A percentile compares a stretch with the other conserved stretches of the same genome.
Evolutionary conservation across 2,329 filamentous ascomycete species (phyloP).

Genomic region (Cryphonectria radicalis): DNA sequence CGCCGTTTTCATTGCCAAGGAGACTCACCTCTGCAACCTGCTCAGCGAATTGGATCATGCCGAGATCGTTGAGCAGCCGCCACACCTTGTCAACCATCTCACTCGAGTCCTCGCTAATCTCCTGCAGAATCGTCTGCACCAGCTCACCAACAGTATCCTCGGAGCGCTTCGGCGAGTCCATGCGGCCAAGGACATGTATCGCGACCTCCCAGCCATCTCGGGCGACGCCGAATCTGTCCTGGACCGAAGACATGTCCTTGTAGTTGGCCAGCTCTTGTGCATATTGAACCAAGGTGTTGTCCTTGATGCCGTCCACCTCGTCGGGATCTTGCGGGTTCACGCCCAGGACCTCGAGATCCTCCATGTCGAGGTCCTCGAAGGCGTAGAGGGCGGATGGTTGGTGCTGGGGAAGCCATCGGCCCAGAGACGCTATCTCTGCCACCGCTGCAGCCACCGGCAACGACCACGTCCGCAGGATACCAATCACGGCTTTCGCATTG

Average conservation of each 20-base stretch:
- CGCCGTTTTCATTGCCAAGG: constrained; percentile 30
- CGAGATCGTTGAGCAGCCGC: constrained; percentile 75
- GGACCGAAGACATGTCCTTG: constrained; percentile 49
- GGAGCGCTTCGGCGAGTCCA: constrained; percentile 74
- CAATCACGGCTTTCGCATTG: constrained; percentile 75
- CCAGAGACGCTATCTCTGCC: constrained; percentile 81
- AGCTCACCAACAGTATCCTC: constrained; percentile 76
- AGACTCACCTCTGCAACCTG: constrained; percentile 77
- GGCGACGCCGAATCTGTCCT: constrained; percentile 39
- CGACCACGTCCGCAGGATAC: constrained; percentile 79
- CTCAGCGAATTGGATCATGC: constrained; percentile 77
- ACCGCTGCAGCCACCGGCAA: constrained; percentile 77
- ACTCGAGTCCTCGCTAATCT: constrained; percentile 67
- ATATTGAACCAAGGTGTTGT: constrained; percentile 78
- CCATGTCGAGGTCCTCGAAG: constrained; percentile 74
- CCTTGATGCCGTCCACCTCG: constrained; percentile 70
- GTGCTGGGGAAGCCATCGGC: constrained; percentile 75
- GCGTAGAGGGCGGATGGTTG: constrained; percentile 56
- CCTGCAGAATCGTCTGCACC: constrained; percentile 67
- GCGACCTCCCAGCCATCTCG: constrained; percentile 89
- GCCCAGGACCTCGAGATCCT: constrained; percentile 83
- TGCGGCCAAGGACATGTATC: constrained; percentile 77
- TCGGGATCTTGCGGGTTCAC: constrained; percentile 63
- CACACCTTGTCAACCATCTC: constrained; percentile 81
- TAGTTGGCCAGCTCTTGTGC: constrained; percentile 68